Evolutionary conservation across 768 basidiomycete genomes (phyloP).

Genomic region (Paxillus involutus): DNA sequence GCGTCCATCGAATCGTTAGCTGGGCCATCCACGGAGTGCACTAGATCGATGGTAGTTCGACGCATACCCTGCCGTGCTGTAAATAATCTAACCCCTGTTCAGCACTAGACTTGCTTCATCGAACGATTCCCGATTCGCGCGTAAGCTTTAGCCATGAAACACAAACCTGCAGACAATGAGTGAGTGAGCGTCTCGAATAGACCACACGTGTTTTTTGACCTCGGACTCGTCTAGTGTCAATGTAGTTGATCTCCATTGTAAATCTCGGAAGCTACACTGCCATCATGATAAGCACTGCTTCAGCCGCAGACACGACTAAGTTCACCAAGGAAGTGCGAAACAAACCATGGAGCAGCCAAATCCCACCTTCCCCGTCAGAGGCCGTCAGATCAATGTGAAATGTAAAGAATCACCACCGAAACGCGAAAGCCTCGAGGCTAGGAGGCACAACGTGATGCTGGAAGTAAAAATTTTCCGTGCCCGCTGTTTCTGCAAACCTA

Average conservation of each 20-base stretch:
- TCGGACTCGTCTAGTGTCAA: too few relatives aligned
- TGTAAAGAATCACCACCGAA: slow-evolving; percentile 18
- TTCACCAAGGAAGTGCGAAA: not conserved
- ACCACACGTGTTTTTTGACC: too few relatives aligned
- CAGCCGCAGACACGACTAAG: not conserved
- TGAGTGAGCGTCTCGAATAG: too few relatives aligned
- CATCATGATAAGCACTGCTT: not conserved
- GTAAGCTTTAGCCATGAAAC: not conserved
- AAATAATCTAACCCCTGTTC: slow-evolving; percentile 4
- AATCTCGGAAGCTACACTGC: slow-evolving; percentile 26
- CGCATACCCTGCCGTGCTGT: slow-evolving; percentile 10
- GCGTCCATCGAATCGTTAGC: slow-evolving; percentile 4
- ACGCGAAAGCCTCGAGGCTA: slow-evolving; percentile 35
- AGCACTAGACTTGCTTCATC: slow-evolving; percentile 14
- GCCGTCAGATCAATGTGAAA: slow-evolving; percentile 14
- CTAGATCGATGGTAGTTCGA: slow-evolving; percentile 13
- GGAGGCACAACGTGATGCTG: slow-evolving; percentile 21
- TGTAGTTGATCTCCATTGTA: slow-evolving; percentile 5
- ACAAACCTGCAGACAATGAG: not conserved
- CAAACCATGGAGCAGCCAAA: not conserved
- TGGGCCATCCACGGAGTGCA: slow-evolving; percentile 11
- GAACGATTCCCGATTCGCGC: slow-evolving; percentile 10
- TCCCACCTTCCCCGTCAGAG: slow-evolving; percentile 8
- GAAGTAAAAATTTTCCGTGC: slow-evolving; percentile 30
- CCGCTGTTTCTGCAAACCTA: slow-evolving; percentile 28